Evolutionary conservation across 139 green algal species (phyloP).

Genomic region (Parachlorella kessleri): DNA sequence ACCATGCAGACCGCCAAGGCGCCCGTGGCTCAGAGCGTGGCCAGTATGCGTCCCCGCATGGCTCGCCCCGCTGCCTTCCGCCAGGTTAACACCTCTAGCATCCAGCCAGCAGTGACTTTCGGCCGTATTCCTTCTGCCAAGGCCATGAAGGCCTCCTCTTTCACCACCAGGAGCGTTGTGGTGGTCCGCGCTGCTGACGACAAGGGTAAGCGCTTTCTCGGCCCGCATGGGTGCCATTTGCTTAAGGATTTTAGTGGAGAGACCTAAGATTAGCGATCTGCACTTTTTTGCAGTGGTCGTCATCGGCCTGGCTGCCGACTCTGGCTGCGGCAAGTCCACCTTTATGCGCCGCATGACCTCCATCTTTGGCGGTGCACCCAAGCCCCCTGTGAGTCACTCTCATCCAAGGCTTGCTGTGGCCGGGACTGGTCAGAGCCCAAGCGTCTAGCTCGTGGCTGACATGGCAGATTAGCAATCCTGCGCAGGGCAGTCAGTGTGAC

Average conservation of each 20-base stretch:
- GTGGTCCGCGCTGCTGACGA: slow-evolving; percentile 36
- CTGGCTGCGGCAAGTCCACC: slow-evolving; percentile 99
- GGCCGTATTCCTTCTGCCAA: neutral
- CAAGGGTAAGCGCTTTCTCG: slow-evolving; percentile 34
- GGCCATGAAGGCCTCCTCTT: neutral
- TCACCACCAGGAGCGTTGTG: slow-evolving; percentile 18
- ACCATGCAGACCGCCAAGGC: neutral
- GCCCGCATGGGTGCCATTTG: neutral
- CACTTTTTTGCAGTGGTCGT: slow-evolving; percentile 63
- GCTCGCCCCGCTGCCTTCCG: neutral
- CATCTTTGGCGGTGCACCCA: slow-evolving; percentile 93
- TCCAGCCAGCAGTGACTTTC: neutral
- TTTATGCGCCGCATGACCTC: slow-evolving; percentile 99
- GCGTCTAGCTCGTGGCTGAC: too few species aligned
- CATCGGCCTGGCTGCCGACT: slow-evolving; percentile 98
- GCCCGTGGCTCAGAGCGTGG: neutral
- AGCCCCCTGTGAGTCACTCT: too few species aligned
- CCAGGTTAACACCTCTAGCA: neutral
- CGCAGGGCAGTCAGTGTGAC: too few species aligned
- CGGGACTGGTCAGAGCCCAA: too few species aligned
- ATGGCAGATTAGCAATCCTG: too few species aligned
- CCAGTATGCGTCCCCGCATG: neutral
- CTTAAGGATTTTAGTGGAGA: neutral
- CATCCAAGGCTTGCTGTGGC: too few species aligned
- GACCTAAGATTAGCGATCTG: neutral